Conservation (phyloP, 2,329 filamentous ascomycete genomes). For the Claviceps citrina region DNA sequence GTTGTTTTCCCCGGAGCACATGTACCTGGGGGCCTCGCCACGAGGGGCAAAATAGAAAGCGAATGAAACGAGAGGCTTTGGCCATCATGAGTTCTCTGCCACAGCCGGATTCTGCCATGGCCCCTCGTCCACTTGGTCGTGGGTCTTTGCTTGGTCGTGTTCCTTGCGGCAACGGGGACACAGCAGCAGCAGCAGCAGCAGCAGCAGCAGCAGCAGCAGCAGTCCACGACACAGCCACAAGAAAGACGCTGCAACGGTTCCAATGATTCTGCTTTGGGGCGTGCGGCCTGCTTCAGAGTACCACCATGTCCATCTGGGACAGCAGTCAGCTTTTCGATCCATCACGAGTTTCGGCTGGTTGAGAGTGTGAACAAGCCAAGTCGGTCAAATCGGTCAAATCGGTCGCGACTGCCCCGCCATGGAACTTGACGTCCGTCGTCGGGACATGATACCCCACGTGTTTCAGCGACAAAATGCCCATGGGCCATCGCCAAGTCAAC, state of each 20-base stretch:
- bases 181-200: not conserved
- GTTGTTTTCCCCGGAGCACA: not conserved
- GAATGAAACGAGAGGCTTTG: conserved; percentile 5
- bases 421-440: not conserved
- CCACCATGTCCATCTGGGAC: too few relatives aligned
- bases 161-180: not conserved
- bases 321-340: too few relatives aligned
- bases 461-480: conserved; percentile 13
- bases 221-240: too few relatives aligned
- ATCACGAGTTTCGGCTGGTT: too few relatives aligned
- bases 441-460: conserved; percentile 6
- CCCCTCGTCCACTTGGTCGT: not conserved
- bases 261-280: too few relatives aligned
- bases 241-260: not conserved
- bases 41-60: not conserved
- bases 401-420: too few relatives aligned
- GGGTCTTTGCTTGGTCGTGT: not conserved
- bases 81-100: conserved; percentile 1
- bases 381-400: too few relatives aligned
- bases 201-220: not conserved
- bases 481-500: conserved; percentile 15
- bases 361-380: too few relatives aligned
- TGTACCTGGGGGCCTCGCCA: not conserved
- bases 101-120: not conserved
- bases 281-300: too few relatives aligned